Percentiles rank a stretch among this genome's conserved stretches.
phyloP scores from a whole-genome alignment of 768 basidiomycete genomes.

The Cystobasidium onofrii region DNA sequence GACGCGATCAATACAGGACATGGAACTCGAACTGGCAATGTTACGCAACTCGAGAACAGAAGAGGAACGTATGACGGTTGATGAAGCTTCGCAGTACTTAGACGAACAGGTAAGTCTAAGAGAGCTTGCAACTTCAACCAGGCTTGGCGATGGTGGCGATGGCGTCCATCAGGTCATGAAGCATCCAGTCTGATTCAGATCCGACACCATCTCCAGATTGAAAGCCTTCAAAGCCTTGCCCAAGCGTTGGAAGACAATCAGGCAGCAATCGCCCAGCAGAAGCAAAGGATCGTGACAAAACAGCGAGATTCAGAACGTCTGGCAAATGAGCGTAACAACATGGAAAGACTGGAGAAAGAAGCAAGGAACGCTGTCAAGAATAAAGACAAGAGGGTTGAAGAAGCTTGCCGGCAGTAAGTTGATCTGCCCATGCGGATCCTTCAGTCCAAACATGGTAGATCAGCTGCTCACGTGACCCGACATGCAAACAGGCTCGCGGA shows the following conservation, averaged over 20 bases:
- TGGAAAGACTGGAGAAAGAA: slow-evolving; percentile 22
- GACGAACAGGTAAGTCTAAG: slow-evolving; percentile 24
- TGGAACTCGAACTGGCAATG: slow-evolving; percentile 30
- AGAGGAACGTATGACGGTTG: slow-evolving; percentile 28
- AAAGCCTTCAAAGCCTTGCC: slow-evolving; percentile 2
- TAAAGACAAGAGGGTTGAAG: slow-evolving; percentile 25
- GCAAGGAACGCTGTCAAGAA: slow-evolving; percentile 20
- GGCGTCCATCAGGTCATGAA: not conserved
- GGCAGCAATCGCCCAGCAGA: not conserved
- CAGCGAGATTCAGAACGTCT: slow-evolving; percentile 14
- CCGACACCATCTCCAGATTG: not conserved
- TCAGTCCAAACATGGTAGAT: no score
- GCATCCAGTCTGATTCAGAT: no score
- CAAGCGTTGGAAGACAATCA: not conserved
- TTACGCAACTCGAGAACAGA: slow-evolving; percentile 30
- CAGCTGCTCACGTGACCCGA: not conserved
- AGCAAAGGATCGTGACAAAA: slow-evolving; percentile 1
- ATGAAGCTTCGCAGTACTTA: slow-evolving; percentile 11
- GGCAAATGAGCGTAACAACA: not conserved
- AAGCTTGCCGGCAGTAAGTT: slow-evolving; percentile 22
- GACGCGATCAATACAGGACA: slow-evolving; percentile 25
- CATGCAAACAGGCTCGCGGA: slow-evolving; percentile 17
- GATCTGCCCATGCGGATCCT: no score
- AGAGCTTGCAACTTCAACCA: no score
- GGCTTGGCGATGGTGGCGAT: no score